phyloP scores from a whole-genome alignment of 2,329 filamentous ascomycete species.

The Sclerotinia minor region DNA sequence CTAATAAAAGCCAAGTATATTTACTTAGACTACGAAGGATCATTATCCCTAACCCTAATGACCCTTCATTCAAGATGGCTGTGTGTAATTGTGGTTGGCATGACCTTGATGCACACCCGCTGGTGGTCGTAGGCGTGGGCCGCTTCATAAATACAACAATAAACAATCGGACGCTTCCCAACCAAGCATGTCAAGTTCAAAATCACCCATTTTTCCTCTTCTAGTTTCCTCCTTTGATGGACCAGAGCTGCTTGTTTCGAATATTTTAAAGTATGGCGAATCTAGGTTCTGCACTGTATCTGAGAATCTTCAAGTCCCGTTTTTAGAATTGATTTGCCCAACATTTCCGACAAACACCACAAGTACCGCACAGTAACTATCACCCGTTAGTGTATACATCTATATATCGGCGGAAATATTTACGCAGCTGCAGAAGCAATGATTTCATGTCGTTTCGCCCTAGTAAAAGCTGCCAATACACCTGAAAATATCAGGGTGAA shows the following conservation, averaged over 20 bases:
- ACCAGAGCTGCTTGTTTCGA: not conserved
- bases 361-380: not conserved
- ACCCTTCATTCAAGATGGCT: no score
- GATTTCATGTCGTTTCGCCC: slow-evolving; percentile 34
- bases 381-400: not conserved
- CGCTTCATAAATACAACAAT: no score
- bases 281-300: not conserved
- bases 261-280: not conserved
- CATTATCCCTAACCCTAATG: no score
- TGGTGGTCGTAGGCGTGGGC: no score
- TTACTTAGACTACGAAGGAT: no score
- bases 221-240: no score
- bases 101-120: no score
- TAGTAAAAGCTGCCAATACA: slow-evolving; percentile 30
- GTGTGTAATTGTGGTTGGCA: no score
- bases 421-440: slow-evolving; percentile 35
- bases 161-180: not conserved
- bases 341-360: not conserved
- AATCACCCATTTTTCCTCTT: not conserved
- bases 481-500: slow-evolving; percentile 31
- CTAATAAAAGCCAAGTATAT: no score
- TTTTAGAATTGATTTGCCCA: not conserved
- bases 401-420: not conserved
- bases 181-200: not conserved
- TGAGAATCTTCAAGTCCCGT: not conserved